A percentile compares a stretch with the other conserved stretches of the same genome.
These are phyloP conservation scores for Aureobasidium sp. DNA, from an alignment of 2,329 filamentous ascomycete genomes.

Conservation along the genomic window DNA sequence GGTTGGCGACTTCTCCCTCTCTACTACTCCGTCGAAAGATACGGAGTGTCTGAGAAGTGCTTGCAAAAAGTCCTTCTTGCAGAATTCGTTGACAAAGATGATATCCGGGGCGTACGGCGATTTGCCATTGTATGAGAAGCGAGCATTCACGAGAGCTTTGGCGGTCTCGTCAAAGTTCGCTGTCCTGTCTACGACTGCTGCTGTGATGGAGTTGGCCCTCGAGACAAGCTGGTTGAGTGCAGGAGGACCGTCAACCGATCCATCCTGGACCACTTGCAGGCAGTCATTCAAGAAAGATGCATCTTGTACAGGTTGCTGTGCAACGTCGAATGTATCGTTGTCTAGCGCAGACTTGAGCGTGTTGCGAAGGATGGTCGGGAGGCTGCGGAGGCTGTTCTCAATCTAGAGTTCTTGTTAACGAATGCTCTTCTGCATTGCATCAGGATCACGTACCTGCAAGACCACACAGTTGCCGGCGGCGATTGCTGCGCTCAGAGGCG, in stretches of 20 bases:
- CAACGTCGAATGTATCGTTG: conserved; percentile 40
- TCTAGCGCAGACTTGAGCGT: conserved; percentile 36
- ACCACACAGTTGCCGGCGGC: conserved; percentile 45
- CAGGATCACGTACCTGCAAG: conserved; percentile 33
- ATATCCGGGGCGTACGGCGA: conserved; percentile 56
- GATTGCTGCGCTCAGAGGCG: conserved; percentile 38
- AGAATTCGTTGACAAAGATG: conserved; percentile 57
- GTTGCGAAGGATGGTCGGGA: conserved; percentile 29
- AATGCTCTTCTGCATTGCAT: background rate
- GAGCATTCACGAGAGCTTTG: conserved; percentile 42
- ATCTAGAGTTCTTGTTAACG: conserved; percentile 21
- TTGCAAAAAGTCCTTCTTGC: conserved; percentile 44
- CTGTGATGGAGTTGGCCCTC: conserved; percentile 25
- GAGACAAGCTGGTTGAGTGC: conserved; percentile 29
- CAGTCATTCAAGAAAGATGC: conserved; percentile 19
- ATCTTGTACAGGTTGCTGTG: conserved; percentile 25
- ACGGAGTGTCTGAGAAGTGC: conserved; percentile 36
- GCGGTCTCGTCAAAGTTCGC: conserved; percentile 48
- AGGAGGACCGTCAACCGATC: conserved; percentile 12
- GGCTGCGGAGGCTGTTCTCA: conserved; percentile 31
- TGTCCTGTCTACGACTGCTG: conserved; percentile 51
- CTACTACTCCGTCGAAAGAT: conserved; percentile 18
- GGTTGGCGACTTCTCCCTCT: conserved; percentile 11
- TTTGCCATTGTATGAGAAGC: conserved; percentile 46
- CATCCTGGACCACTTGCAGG: conserved; percentile 29